Evolutionary conservation across 2,329 filamentous ascomycete species (phyloP).

Genomic region (Colletotrichum somersetense): DNA sequence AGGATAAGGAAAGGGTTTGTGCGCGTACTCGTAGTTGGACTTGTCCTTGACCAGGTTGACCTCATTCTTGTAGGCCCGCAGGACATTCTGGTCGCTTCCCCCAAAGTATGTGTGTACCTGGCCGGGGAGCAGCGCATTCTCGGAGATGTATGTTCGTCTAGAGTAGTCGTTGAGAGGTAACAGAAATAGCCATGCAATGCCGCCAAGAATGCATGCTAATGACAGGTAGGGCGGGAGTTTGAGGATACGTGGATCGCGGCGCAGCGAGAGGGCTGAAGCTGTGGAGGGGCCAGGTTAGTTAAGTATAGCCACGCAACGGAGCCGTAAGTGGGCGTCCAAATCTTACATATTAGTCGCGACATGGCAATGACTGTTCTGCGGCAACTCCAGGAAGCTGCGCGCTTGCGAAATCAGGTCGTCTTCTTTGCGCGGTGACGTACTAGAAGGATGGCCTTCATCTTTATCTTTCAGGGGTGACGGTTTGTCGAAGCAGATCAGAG

Average conservation of each 20-base stretch:
- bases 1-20: background rate
- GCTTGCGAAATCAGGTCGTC: conserved; percentile 32
- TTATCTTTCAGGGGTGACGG: conserved; percentile 28
- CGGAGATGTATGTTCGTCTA: conserved; percentile 93
- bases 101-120: conserved; percentile 99
- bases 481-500: background rate
- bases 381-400: conserved; percentile 28
- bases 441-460: conserved; percentile 26
- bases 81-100: conserved; percentile 94
- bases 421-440: conserved; percentile 7
- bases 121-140: conserved; percentile 94
- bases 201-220: conserved; percentile 84
- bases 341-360: conserved; percentile 68
- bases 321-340: background rate
- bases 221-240: conserved; percentile 91
- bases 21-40: conserved; percentile 65
- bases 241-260: conserved; percentile 84
- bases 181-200: conserved; percentile 89
- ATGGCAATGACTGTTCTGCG: conserved; percentile 51
- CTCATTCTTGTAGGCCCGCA: conserved; percentile 90
- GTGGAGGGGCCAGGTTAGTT: conserved; percentile 30
- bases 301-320: conserved; percentile 25
- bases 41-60: conserved; percentile 72
- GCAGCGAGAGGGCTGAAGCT: conserved; percentile 76
- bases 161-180: conserved; percentile 93